These are phyloP conservation scores for Ogataea siamensis DNA, from an alignment of 805 yeast species.

Conservation along the genomic window DNA sequence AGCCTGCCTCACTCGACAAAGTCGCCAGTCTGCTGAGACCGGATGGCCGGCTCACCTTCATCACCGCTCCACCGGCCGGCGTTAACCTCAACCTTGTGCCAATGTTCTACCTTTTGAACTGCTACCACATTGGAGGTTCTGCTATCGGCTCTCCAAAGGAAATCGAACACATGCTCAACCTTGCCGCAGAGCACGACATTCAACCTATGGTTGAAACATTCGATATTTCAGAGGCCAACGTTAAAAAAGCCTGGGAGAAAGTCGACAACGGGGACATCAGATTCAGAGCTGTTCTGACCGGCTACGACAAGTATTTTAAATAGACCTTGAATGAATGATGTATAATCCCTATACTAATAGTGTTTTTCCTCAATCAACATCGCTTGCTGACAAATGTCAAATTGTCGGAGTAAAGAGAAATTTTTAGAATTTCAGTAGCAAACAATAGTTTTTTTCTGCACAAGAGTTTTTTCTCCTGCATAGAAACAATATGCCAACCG, in stretches of 20 bases:
- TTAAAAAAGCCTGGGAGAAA: conserved; percentile 53
- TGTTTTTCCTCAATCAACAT: too few relatives aligned
- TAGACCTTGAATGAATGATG: too few relatives aligned
- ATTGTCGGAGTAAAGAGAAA: too few relatives aligned
- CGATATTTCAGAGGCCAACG: conserved; percentile 51
- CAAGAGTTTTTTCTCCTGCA: too few relatives aligned
- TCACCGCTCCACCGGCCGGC: conserved; percentile 40
- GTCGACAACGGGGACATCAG: conserved; percentile 55
- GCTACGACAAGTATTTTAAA: conserved; percentile 41
- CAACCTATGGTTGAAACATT: conserved; percentile 64
- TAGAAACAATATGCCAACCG: too few relatives aligned
- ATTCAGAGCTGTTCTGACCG: conserved; percentile 62
- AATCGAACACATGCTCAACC: conserved; percentile 61
- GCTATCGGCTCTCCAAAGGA: conserved; percentile 61
- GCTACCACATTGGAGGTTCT: conserved; percentile 56
- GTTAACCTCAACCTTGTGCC: conserved; percentile 4
- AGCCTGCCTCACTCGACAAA: conserved; percentile 27
- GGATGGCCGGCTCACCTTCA: conserved; percentile 54
- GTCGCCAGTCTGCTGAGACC: conserved; percentile 60
- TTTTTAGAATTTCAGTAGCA: too few relatives aligned
- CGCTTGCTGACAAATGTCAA: too few relatives aligned
- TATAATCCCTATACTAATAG: too few relatives aligned
- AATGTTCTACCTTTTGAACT: conserved; percentile 37
- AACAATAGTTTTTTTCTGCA: too few relatives aligned
- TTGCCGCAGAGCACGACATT: conserved; percentile 59